Conservation (phyloP, 179 eudicot species). For the Gypsophila paniculata region DNA sequence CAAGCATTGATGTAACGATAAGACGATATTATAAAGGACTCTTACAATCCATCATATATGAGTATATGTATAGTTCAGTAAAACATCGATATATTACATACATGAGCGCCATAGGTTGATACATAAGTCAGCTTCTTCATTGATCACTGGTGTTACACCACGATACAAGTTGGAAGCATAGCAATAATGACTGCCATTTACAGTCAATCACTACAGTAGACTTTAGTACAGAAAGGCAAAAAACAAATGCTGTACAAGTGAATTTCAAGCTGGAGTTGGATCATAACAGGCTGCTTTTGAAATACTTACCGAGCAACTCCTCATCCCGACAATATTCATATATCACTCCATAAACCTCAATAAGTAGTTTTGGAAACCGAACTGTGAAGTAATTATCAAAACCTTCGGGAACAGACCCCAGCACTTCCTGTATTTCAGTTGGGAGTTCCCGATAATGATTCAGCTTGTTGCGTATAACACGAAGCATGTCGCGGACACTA, state of each 20-base stretch:
- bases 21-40: background rate
- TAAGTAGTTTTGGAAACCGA: slow-evolving; percentile 60
- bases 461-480: slow-evolving; percentile 63
- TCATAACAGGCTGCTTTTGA: slow-evolving; percentile 37
- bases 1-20: background rate
- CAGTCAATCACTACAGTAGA: slow-evolving; percentile 7
- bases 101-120: background rate
- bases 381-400: slow-evolving; percentile 52
- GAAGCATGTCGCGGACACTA: slow-evolving; percentile 65
- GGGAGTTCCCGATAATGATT: slow-evolving; percentile 70
- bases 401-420: slow-evolving; percentile 69
- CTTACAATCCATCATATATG: background rate
- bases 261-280: slow-evolving; percentile 2
- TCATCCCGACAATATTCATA: slow-evolving; percentile 47
- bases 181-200: background rate
- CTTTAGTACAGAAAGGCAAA: slow-evolving; percentile 11
- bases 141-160: slow-evolving; percentile 9
- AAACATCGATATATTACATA: too few species aligned
- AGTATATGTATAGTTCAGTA: background rate
- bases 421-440: slow-evolving; percentile 43
- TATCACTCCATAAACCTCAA: slow-evolving; percentile 54
- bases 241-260: slow-evolving; percentile 21
- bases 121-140: background rate
- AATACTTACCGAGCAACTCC: slow-evolving; percentile 57
- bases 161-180: background rate